These are phyloP conservation scores for Wickerhamomyces xylosicus DNA, from an alignment of 805 yeast species.

Conservation along the genomic window DNA sequence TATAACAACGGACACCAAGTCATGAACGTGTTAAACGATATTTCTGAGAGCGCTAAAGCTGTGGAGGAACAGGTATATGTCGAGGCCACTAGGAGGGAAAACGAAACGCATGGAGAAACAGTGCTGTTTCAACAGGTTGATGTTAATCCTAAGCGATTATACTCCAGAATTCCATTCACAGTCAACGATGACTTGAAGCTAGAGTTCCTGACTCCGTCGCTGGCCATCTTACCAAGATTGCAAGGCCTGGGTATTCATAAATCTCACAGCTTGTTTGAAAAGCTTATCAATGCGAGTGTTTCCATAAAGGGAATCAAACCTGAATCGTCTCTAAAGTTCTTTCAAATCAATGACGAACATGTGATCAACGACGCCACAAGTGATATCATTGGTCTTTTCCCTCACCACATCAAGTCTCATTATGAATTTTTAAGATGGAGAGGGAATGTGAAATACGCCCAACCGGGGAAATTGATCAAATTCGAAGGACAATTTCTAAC, in stretches of 20 bases:
- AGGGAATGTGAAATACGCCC: not conserved
- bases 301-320: conserved; percentile 4
- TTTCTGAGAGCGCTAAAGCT: not conserved
- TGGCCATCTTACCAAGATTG: conserved; percentile 10
- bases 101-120: not conserved
- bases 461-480: not conserved
- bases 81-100: not conserved
- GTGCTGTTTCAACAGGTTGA: not conserved
- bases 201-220: conserved; percentile 6
- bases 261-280: conserved; percentile 5
- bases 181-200: conserved; percentile 4
- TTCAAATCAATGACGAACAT: not conserved
- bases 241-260: conserved; percentile 12
- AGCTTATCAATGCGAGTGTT: not conserved
- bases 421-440: conserved; percentile 4
- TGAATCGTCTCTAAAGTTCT: conserved; percentile 1
- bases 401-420: conserved; percentile 13
- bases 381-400: conserved; percentile 11
- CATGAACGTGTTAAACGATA: not conserved
- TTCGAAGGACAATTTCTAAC: not conserved
- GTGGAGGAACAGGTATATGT: not conserved
- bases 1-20: conserved; percentile 9
- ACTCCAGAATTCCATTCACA: conserved; percentile 4
- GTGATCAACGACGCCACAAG: not conserved
- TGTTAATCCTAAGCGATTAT: not conserved